Percentiles rank a stretch among this genome's conserved stretches.
Evolutionary conservation across 179 eudicot genomes (phyloP).

Genomic region (Silene noctiflora): DNA sequence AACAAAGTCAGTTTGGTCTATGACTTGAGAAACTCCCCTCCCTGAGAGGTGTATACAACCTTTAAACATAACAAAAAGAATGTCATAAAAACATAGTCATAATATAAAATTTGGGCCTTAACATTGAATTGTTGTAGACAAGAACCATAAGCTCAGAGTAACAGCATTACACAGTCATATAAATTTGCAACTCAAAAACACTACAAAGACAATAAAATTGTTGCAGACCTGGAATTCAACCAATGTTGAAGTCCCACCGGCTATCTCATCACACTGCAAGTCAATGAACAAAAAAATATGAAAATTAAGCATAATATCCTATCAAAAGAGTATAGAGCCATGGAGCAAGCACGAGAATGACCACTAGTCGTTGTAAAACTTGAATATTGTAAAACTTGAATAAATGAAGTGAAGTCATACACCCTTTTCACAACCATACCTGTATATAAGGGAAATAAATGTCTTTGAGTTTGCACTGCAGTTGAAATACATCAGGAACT

Average conservation of each 20-base stretch:
- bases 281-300: not conserved
- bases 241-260: conserved; percentile 45
- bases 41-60: no score
- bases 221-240: conserved; percentile 52
- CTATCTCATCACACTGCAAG: conserved; percentile 63
- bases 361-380: not conserved
- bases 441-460: conserved; percentile 83
- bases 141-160: not conserved
- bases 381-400: no score
- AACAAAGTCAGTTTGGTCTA: no score
- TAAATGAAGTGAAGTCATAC: not conserved
- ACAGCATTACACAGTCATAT: not conserved
- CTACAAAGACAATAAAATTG: not conserved
- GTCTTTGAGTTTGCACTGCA: conserved; percentile 64
- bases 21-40: no score
- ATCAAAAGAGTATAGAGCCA: not conserved
- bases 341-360: conserved; percentile 1
- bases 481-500: conserved; percentile 35
- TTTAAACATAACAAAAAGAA: no score
- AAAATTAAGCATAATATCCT: not conserved
- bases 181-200: not conserved
- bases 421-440: conserved; percentile 29
- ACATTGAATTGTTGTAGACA: no score
- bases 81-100: no score
- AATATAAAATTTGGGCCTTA: no score